These are phyloP conservation scores for Pichia paraexigua DNA, from an alignment of 805 yeast species.

Conservation along the genomic window DNA sequence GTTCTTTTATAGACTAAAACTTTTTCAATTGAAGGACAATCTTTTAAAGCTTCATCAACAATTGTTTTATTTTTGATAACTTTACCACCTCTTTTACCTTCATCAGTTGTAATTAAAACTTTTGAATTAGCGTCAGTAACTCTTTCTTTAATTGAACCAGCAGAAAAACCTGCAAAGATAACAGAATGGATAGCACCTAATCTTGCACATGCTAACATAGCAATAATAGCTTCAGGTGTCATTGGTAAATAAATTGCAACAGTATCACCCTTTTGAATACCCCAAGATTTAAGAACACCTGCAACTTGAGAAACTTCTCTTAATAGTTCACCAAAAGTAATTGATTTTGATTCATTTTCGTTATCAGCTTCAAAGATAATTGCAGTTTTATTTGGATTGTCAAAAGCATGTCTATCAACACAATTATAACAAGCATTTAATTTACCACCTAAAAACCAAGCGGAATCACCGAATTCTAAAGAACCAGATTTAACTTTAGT, in stretches of 20 bases:
- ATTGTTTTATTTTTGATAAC: conserved; percentile 85
- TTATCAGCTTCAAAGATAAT: conserved; percentile 93
- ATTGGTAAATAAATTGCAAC: conserved; percentile 96
- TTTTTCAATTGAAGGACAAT: conserved; percentile 67
- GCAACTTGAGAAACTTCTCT: conserved; percentile 82
- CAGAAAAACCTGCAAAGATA: conserved; percentile 92
- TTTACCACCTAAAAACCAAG: conserved; percentile 94
- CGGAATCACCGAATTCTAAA: conserved; percentile 66
- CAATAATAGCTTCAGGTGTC: conserved; percentile 93
- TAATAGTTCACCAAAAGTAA: conserved; percentile 83
- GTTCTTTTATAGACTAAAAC: conserved; percentile 88
- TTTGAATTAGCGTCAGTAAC: conserved; percentile 79
- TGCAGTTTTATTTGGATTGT: conserved; percentile 77
- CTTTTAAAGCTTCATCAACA: conserved; percentile 85
- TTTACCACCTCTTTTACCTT: conserved; percentile 93
- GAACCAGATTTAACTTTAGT: conserved; percentile 56
- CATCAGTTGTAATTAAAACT: conserved; percentile 90
- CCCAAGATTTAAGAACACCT: conserved; percentile 72
- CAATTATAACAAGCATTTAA: conserved; percentile 90
- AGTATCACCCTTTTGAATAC: conserved; percentile 89
- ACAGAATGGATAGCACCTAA: conserved; percentile 96
- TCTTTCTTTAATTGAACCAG: conserved; percentile 88
- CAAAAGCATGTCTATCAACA: conserved; percentile 91
- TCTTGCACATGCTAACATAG: conserved; percentile 90
- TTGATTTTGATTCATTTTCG: conserved; percentile 57